phyloP scores from a whole-genome alignment of 139 green algal genomes.

The Chlorella sp. region DNA sequence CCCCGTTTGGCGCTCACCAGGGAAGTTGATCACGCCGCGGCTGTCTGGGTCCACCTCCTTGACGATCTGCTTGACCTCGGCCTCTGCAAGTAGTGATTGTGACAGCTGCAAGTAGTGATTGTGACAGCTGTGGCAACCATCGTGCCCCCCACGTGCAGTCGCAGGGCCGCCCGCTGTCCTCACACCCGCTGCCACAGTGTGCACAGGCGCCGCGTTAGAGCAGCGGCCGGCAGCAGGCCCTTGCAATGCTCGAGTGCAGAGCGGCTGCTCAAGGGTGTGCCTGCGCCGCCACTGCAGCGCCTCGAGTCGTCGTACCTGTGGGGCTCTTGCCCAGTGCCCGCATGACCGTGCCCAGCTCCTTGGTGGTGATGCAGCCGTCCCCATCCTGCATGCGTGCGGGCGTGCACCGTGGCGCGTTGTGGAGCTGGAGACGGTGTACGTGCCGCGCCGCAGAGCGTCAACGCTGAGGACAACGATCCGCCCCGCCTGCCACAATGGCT shows the following conservation, averaged over 20 bases:
- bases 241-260: too few species aligned
- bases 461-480: neutral
- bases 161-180: too few species aligned
- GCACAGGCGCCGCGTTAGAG: neutral
- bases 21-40: conserved; percentile 24
- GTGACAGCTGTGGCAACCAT: neutral
- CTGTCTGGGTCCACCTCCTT: conserved; percentile 28
- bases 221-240: too few species aligned
- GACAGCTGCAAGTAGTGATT: neutral
- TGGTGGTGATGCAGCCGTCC: conserved; percentile 31
- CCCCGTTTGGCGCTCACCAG: conserved; percentile 3
- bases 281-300: too few species aligned
- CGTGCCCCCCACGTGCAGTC: too few species aligned
- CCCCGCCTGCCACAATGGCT: neutral
- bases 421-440: neutral
- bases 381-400: conserved; percentile 3
- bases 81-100: conserved; percentile 7
- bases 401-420: neutral
- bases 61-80: conserved; percentile 21
- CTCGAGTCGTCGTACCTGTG: conserved; percentile 16
- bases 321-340: conserved; percentile 28
- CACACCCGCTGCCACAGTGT: too few species aligned
- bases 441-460: neutral
- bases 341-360: conserved; percentile 32
- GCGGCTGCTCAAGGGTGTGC: too few species aligned